Evolutionary conservation across 202 grass and related monocot genomes (phyloP).

Genomic region (Cymbopogon flexuosus): DNA sequence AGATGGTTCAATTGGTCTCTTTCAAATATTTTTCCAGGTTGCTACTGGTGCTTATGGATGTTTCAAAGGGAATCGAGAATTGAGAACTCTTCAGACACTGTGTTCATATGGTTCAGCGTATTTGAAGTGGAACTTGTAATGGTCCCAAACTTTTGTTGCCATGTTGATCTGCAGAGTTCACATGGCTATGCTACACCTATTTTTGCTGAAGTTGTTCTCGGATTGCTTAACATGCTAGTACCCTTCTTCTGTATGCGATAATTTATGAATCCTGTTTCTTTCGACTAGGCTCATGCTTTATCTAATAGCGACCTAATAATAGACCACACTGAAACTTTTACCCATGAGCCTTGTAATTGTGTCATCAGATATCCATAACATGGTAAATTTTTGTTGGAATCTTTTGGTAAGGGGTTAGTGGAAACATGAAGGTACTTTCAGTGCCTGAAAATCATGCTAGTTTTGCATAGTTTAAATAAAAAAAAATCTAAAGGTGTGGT

Average conservation of each 20-base stretch:
- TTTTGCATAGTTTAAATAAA: background rate
- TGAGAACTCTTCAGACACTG: conserved; percentile 1
- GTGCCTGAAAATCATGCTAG: background rate
- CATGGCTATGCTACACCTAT: conserved; percentile 19
- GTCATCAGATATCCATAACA: background rate
- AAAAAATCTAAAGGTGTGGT: background rate
- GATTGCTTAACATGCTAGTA: conserved; percentile 37
- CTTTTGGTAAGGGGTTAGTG: background rate
- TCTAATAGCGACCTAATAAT: background rate
- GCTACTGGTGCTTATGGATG: conserved; percentile 35
- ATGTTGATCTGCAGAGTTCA: conserved; percentile 33
- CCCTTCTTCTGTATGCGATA: background rate
- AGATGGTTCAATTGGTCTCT: conserved; percentile 17
- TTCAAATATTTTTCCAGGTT: conserved; percentile 33
- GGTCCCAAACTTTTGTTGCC: conserved; percentile 37
- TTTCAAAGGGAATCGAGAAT: conserved; percentile 27
- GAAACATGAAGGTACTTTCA: background rate
- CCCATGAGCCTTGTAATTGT: background rate
- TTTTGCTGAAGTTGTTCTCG: conserved; percentile 16
- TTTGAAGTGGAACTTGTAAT: conserved; percentile 38
- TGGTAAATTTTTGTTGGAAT: background rate
- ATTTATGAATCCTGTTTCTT: background rate
- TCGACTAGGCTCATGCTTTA: background rate
- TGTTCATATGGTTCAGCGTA: background rate
- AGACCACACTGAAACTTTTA: background rate